Conservation (phyloP, 495 filamentous ascomycete species). For the Cercophora sp. region DNA sequence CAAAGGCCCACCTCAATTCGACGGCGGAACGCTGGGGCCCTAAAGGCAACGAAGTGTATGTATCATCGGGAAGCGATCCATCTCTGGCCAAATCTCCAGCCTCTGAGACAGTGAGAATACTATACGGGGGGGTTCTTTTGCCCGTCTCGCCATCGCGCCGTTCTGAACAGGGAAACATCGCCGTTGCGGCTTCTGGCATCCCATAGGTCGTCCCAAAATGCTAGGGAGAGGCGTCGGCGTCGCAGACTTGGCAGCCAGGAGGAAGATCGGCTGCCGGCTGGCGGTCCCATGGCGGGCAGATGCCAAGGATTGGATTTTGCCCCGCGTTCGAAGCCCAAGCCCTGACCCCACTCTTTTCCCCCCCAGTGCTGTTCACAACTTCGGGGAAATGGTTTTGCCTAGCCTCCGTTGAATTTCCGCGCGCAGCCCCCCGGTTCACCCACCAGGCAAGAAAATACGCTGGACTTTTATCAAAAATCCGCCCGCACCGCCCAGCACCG, state of each 20-base stretch:
- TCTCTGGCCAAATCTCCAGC: no score
- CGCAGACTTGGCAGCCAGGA: background rate
- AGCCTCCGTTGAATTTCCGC: slow-evolving; percentile 14
- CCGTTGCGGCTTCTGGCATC: background rate
- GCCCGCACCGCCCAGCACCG: slow-evolving; percentile 21
- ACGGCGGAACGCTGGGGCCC: no score
- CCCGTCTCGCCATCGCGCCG: background rate
- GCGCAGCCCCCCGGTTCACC: slow-evolving; percentile 12
- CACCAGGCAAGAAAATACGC: slow-evolving; percentile 26
- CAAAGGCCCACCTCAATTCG: background rate
- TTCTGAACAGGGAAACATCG: background rate
- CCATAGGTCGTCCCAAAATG: background rate
- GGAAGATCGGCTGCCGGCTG: background rate
- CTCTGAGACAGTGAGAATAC: no score
- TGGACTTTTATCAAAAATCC: slow-evolving; percentile 31
- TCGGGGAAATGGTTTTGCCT: slow-evolving; percentile 31
- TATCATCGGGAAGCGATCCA: no score
- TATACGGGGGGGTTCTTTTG: no score
- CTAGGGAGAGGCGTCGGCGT: background rate
- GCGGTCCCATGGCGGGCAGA: background rate
- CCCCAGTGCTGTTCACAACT: background rate
- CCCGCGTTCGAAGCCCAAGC: no score
- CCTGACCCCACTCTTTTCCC: background rate
- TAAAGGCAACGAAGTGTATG: no score
- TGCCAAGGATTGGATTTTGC: no score